Evolutionary conservation across 192 early-diverging fungal species (phyloP), one percentile per base, ranked within the genome.

Genomic region (Paraglomus occultum): DNA sequence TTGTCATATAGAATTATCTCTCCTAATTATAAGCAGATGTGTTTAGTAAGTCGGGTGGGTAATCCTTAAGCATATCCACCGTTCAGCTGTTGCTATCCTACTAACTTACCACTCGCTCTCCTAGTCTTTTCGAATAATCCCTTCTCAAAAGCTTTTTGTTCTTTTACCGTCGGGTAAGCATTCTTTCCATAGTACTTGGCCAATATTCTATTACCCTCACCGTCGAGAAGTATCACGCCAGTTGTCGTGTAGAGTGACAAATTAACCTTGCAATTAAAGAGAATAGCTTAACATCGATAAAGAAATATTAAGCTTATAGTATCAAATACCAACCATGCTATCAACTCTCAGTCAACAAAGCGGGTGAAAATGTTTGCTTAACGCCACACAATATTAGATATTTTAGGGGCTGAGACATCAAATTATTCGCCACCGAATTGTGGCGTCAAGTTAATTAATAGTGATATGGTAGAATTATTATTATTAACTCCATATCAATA

Each of bases 1-100:
- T 91, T 92, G 64, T 99, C 95, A 60, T 93, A 94, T 69, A 99
- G 77, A n/a, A 97, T 88, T 54, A 99, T 88, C 75, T 99, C 94
- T 77, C 84, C 88, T 90, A 58, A 40, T 20, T 9, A 53, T 46
- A 51, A 40, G 67, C 31, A 46, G 38, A 31, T 31, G 31, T 43
- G 42, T 43, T 43, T 15, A 18, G 17, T 39, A 45, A 20, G 6
- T 5, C 42, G 40, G 18, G 23, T 15, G 5, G 11, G 38, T 22
- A 51, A 18, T 46, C 40, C 15, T 40, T 12, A 47, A 23, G 31
- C 58, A 51, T 10, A 74, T 45, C 20, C 6, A 5, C 48, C 2
- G 43, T 20, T 11, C 23, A 71, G 43, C 20, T 22, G 14, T 53
- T 4, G 39, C n/a, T 31, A 15, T 64, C 8, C 8, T 50, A 31